These are phyloP conservation scores for Yarrowia sp. DNA, from an alignment of 805 yeast genomes.

Conservation along the genomic window DNA sequence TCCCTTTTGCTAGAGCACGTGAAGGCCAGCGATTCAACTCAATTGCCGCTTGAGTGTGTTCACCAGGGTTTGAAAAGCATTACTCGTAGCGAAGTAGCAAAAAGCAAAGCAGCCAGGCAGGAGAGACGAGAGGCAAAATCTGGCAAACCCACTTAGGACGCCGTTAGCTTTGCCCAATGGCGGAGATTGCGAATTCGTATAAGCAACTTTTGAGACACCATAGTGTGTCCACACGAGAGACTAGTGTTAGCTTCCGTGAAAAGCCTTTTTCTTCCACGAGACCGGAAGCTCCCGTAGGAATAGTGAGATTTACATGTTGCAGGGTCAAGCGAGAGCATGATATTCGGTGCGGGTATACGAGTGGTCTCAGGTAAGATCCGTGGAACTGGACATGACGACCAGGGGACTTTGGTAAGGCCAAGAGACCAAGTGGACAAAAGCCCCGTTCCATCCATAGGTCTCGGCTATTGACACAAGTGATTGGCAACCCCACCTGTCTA, in stretches of 20 bases:
- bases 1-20: neutral
- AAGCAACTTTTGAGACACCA: neutral
- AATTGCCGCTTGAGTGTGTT: neutral
- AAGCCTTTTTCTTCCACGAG: slow-evolving; percentile 6
- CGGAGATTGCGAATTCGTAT: slow-evolving; percentile 9
- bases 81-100: slow-evolving; percentile 5
- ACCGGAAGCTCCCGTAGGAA: neutral
- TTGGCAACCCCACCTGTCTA: too few species aligned
- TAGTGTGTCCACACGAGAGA: neutral
- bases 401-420: too few species aligned
- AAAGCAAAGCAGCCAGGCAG: neutral
- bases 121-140: too few species aligned
- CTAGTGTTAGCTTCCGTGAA: neutral
- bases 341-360: too few species aligned
- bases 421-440: neutral
- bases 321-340: neutral
- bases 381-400: too few species aligned
- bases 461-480: too few species aligned
- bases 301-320: neutral
- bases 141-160: too few species aligned
- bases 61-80: neutral
- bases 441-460: too few species aligned
- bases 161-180: neutral
- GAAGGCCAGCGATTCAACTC: neutral
- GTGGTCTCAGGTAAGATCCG: too few species aligned